phyloP scores from a whole-genome alignment of 2,329 filamentous ascomycete genomes.

The Alternaria rosae region DNA sequence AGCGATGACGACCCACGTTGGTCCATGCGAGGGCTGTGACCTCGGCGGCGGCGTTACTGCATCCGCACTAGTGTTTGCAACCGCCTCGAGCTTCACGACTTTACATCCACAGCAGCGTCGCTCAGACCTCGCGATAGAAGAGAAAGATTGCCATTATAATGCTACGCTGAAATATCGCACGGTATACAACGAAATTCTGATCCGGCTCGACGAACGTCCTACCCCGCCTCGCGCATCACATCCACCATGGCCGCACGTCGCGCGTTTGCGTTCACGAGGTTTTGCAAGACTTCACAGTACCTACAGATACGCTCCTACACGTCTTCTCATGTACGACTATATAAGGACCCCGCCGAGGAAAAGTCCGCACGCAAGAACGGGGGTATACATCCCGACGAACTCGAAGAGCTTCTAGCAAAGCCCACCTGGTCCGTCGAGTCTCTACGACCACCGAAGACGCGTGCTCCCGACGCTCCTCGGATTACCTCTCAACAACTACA shows the following conservation, averaged over 20 bases:
- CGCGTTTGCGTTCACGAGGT: constrained; percentile 12
- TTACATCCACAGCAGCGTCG: constrained; percentile 15
- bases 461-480: constrained; percentile 40
- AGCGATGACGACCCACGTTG: constrained; percentile 41
- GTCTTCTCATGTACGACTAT: neutral
- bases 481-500: constrained; percentile 74
- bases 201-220: neutral
- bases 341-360: neutral
- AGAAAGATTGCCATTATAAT: neutral
- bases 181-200: neutral
- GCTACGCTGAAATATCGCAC: neutral
- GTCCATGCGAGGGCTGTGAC: constrained; percentile 38
- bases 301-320: constrained; percentile 15
- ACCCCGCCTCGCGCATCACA: neutral
- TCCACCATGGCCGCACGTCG: constrained; percentile 25
- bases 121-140: neutral
- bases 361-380: constrained; percentile 3
- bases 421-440: constrained; percentile 86
- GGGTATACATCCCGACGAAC: constrained; percentile 34
- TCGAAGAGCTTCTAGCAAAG: constrained; percentile 62
- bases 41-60: constrained; percentile 25
- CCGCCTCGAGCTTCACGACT: constrained; percentile 33
- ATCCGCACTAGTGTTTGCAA: constrained; percentile 22
- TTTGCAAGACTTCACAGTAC: constrained; percentile 2
- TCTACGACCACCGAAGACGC: constrained; percentile 64